phyloP scores from a whole-genome alignment of 108 stramenopile species.

The Cyclotella atomus region DNA sequence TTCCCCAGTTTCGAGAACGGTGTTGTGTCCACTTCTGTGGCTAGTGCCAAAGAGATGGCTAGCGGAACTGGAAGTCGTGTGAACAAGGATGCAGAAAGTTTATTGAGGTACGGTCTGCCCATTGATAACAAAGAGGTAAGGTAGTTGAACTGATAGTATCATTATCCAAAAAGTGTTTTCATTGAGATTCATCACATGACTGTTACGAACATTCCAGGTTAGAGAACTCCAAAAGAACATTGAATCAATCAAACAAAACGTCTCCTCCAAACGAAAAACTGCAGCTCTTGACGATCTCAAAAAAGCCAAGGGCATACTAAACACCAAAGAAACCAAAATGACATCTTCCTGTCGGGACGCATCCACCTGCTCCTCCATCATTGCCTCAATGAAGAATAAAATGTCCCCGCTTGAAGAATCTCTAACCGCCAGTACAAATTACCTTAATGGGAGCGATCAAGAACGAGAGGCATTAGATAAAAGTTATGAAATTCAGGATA shows the following conservation, averaged over 20 bases:
- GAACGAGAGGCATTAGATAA: slow-evolving; percentile 84
- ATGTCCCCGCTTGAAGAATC: slow-evolving; percentile 64
- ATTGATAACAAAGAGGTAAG: slow-evolving; percentile 89
- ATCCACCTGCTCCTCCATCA: slow-evolving; percentile 46
- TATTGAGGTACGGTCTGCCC: slow-evolving; percentile 89
- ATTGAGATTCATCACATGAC: background rate
- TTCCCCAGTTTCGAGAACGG: background rate
- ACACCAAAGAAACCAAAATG: slow-evolving; percentile 70
- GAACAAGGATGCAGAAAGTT: slow-evolving; percentile 92
- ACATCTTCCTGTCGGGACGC: slow-evolving; percentile 68
- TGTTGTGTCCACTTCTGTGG: slow-evolving; percentile 40
- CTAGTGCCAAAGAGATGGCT: slow-evolving; percentile 87
- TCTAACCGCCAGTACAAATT: slow-evolving; percentile 63
- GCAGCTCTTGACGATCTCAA: slow-evolving; percentile 86
- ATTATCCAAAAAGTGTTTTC: background rate
- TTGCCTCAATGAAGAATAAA: slow-evolving; percentile 55
- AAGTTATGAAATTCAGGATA: slow-evolving; percentile 79
- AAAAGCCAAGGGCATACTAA: slow-evolving; percentile 59
- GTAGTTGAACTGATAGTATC: background rate
- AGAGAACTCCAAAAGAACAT: slow-evolving; percentile 83
- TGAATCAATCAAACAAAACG: slow-evolving; percentile 81
- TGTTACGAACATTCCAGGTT: slow-evolving; percentile 53
- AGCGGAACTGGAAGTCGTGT: slow-evolving; percentile 87
- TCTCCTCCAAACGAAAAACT: slow-evolving; percentile 81
- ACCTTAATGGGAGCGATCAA: slow-evolving; percentile 80